Base-by-base conservation (phyloP, 2,329 filamentous ascomycete species). In the Elsinoe arachidis region DNA sequence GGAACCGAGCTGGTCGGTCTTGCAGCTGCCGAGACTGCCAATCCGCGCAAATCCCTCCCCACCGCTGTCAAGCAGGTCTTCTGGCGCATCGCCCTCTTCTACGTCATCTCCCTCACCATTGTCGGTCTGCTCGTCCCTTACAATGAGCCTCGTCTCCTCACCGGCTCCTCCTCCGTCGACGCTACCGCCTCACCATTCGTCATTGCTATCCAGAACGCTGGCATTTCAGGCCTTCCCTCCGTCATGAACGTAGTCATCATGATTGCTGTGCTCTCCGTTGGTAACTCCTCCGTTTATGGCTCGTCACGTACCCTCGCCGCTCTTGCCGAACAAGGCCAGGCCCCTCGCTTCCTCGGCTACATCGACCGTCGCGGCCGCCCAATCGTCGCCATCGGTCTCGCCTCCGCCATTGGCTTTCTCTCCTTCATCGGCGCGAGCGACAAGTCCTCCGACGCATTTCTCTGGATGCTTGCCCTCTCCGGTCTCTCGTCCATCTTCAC, bases 351-450 rank as follows among this genome's bases (percentile, higher is more conserved):
- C 63, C 77, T 95, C 30, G 83, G 82, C 59, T 96, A 92, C 72
- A 85, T 93, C 65, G 91, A 92, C 74, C 84, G 86, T 51, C 82
- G 85, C 62, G 90, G 90, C 39, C 86, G 90, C 6, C 91, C 87
- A 9, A 78, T 95, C 5, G 79, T 85, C 43, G 83, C 88, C 53
- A 91, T 96, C 63, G 62, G 77, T 6, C 67, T 90, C 56, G 81
- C 89, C 2, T 84, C 85, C 1, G 64, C 70, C 3, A 69, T 93
- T 58, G 89, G 91, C 33, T 76, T 93, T 34, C 77, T 96, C 6
- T 81, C 86, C 41, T 96, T 87, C 75, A 80, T 95, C 54, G 69
- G 72, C 59, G 64, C 63, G 4, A 78, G 84, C 0, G 70, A 73
- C 2, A 70, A 82, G 61, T 79, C 87, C 64, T 75, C 74, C 14